Percentiles rank a stretch among this genome's conserved stretches.
Evolutionary conservation across 2,329 filamentous ascomycete species (phyloP).

Genomic region (Phyllosticta citribraziliensis): DNA sequence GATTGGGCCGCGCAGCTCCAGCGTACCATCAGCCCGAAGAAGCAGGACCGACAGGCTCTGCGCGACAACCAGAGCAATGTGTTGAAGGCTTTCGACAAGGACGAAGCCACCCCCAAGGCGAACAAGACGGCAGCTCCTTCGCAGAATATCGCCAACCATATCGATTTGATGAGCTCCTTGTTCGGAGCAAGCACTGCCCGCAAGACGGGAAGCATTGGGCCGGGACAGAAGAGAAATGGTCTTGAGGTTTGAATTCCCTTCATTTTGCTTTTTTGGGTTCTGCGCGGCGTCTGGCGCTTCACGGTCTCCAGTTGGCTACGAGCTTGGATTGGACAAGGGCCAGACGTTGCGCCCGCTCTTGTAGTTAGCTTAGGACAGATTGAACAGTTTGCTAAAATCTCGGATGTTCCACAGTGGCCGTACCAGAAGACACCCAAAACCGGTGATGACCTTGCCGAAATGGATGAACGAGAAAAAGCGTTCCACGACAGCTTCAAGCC

Average conservation of each 20-base stretch:
- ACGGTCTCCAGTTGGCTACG: constrained; percentile 6
- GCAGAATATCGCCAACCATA: constrained; percentile 65
- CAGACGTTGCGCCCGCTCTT: constrained; percentile 19
- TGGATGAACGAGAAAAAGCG: constrained; percentile 53
- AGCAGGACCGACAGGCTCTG: constrained; percentile 72
- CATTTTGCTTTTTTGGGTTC: constrained; percentile 19
- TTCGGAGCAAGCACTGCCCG: constrained; percentile 51
- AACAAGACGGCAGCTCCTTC: constrained; percentile 37
- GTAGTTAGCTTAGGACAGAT: constrained; percentile 39
- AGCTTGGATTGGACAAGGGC: constrained; percentile 7
- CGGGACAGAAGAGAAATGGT: constrained; percentile 50
- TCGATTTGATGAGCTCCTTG: constrained; percentile 92
- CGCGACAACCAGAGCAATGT: constrained; percentile 53
- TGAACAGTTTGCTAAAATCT: constrained; percentile 27
- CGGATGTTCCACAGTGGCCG: constrained; percentile 58
- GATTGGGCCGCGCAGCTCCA: constrained; percentile 93
- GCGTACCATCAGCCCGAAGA: constrained; percentile 87
- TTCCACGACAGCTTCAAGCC: constrained; percentile 70
- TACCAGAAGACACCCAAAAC: constrained; percentile 71
- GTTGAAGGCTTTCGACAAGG: constrained; percentile 38
- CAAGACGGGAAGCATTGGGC: constrained; percentile 20
- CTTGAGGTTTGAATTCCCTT: constrained; percentile 76
- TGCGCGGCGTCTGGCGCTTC: constrained; percentile 7
- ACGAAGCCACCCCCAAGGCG: constrained; percentile 21
- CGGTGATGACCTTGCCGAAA: constrained; percentile 51